Evolutionary conservation across 1,284 basidiomycete genomes (phyloP).

Genomic region (Somion occarium): DNA sequence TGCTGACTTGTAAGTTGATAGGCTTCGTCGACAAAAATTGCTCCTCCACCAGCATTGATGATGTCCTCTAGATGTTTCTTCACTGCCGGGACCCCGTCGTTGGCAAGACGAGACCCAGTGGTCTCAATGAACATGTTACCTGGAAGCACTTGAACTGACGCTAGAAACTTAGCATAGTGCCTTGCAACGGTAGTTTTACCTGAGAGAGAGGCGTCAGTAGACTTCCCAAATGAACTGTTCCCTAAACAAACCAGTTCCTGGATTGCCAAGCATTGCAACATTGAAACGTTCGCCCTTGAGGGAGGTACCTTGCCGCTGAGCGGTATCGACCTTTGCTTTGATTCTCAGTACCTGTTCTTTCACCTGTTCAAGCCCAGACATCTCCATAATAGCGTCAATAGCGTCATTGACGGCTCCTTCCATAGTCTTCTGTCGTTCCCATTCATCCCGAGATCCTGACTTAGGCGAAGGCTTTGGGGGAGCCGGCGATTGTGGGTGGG

Average conservation of each 20-base stretch:
- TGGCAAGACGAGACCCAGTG: conserved; percentile 52
- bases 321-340: conserved; percentile 26
- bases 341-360: conserved; percentile 27
- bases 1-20: conserved; percentile 53
- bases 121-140: conserved; percentile 54
- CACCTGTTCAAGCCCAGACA: conserved; percentile 30
- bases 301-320: conserved; percentile 21
- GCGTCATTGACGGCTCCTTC: conserved; percentile 22
- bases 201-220: conserved; percentile 18
- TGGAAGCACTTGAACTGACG: conserved; percentile 49
- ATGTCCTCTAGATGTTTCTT: conserved; percentile 47
- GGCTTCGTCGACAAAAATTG: conserved; percentile 65
- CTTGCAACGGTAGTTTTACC: conserved; percentile 69
- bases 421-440: conserved; percentile 26
- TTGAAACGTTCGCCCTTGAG: conserved; percentile 28
- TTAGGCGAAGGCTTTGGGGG: neutral
- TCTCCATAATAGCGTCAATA: conserved; percentile 30
- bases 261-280: conserved; percentile 28
- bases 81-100: conserved; percentile 47
- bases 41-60: conserved; percentile 49
- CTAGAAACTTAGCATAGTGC: conserved; percentile 55
- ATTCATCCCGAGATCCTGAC: conserved; percentile 19
- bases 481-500: neutral
- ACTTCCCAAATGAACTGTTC: no score
- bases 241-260: conserved; percentile 30